These are phyloP conservation scores for Meyerozyma smithsonii DNA, from an alignment of 1,139 yeast genomes.

Conservation along the genomic window DNA sequence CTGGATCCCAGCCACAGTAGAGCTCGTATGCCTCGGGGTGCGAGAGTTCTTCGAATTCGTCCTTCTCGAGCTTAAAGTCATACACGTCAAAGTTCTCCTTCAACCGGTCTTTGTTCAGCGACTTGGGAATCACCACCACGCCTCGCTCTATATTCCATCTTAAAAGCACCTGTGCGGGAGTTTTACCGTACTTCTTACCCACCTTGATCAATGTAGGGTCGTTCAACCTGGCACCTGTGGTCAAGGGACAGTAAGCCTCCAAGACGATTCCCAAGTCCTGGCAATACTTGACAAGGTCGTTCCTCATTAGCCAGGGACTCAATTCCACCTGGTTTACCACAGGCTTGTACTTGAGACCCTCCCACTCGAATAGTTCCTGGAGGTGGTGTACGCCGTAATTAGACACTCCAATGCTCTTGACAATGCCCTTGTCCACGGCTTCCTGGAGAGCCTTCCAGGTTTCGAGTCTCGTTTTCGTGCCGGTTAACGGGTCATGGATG, in stretches of 20 bases:
- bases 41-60: slow-evolving; percentile 42
- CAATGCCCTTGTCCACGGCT: slow-evolving; percentile 51
- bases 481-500: slow-evolving; percentile 60
- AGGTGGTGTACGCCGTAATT: slow-evolving; percentile 63
- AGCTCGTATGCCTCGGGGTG: not conserved
- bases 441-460: slow-evolving; percentile 64
- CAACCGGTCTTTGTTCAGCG: slow-evolving; percentile 23
- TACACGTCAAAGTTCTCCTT: slow-evolving; percentile 37
- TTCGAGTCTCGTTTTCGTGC: slow-evolving; percentile 44
- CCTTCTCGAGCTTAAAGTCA: slow-evolving; percentile 44
- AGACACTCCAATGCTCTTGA: slow-evolving; percentile 63
- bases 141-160: slow-evolving; percentile 39
- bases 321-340: slow-evolving; percentile 65
- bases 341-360: slow-evolving; percentile 48
- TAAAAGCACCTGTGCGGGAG: slow-evolving; percentile 30
- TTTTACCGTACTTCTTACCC: slow-evolving; percentile 20
- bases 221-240: slow-evolving; percentile 29
- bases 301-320: slow-evolving; percentile 74
- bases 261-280: slow-evolving; percentile 25
- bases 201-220: slow-evolving; percentile 13
- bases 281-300: slow-evolving; percentile 55
- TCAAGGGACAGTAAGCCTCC: slow-evolving; percentile 39
- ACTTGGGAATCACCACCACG: slow-evolving; percentile 39
- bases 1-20: not conserved
- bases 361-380: slow-evolving; percentile 52